Percentiles rank a stretch among this genome's conserved stretches.
Conservation (phyloP, 768 basidiomycete species). For the Suillus bovinus region DNA sequence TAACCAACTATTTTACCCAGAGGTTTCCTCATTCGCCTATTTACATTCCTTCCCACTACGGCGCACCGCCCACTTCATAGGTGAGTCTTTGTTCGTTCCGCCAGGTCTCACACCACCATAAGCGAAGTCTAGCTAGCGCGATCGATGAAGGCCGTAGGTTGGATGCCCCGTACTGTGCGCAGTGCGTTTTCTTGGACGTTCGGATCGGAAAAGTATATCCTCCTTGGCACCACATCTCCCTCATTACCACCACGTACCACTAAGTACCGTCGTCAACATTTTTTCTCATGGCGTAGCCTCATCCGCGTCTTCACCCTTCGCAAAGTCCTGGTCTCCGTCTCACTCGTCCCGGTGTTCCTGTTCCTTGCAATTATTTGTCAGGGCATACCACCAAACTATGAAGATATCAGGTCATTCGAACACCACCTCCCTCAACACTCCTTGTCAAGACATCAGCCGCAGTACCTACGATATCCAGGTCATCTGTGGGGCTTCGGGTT, state of each 20-base stretch:
- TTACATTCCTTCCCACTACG: neutral
- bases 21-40: neutral
- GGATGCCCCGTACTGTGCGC: slow-evolving; percentile 11
- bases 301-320: slow-evolving; percentile 25
- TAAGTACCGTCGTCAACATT: slow-evolving; percentile 14
- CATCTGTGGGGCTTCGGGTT: slow-evolving; percentile 63
- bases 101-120: neutral
- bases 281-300: slow-evolving; percentile 14
- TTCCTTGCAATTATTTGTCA: slow-evolving; percentile 33
- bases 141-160: slow-evolving; percentile 7
- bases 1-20: neutral
- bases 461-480: slow-evolving; percentile 51
- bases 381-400: slow-evolving; percentile 42
- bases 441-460: slow-evolving; percentile 17
- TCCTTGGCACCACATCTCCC: slow-evolving; percentile 12
- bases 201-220: slow-evolving; percentile 15
- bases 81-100: neutral
- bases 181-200: slow-evolving; percentile 5
- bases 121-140: neutral
- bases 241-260: neutral
- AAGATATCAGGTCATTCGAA: slow-evolving; percentile 38
- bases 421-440: slow-evolving; percentile 41
- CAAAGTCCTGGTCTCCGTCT: slow-evolving; percentile 26
- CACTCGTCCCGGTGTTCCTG: slow-evolving; percentile 23
- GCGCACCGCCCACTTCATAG: neutral